Conservation (phyloP, 2,329 filamentous ascomycete species). For the Sarocladium brachiariae region DNA sequence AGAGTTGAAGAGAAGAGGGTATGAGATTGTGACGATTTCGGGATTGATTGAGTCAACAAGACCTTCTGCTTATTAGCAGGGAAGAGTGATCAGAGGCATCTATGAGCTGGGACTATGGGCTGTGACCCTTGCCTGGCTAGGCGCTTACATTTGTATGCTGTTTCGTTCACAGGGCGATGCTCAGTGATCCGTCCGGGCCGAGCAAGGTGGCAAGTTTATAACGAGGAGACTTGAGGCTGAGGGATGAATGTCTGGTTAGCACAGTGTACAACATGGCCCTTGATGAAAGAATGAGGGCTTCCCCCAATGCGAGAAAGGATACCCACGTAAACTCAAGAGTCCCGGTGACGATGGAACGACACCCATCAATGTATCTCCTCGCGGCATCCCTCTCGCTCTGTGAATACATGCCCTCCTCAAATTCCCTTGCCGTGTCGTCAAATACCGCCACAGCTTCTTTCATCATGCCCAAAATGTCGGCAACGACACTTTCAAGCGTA, state of each 20-base stretch:
- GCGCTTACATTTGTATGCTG: neutral
- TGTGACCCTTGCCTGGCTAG: neutral
- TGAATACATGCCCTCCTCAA: constrained; percentile 10
- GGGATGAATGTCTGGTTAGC: constrained; percentile 11
- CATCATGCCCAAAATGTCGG: constrained; percentile 18
- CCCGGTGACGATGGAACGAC: constrained; percentile 23
- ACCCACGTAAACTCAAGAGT: constrained; percentile 27
- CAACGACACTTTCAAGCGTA: constrained; percentile 18
- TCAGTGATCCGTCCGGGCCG: constrained; percentile 25
- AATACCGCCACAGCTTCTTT: constrained; percentile 17
- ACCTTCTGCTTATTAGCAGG: neutral
- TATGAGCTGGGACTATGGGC: too few relatives aligned
- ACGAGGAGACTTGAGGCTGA: constrained; percentile 25
- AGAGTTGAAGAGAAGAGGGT: constrained; percentile 62
- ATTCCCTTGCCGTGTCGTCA: constrained; percentile 17
- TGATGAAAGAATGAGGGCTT: neutral
- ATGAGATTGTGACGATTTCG: constrained; percentile 63
- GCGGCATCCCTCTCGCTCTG: constrained; percentile 13
- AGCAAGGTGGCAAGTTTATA: constrained; percentile 24
- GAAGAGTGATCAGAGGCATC: too few relatives aligned
- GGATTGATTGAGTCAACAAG: constrained; percentile 45
- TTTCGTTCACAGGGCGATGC: constrained; percentile 22
- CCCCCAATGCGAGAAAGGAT: neutral
- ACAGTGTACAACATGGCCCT: neutral
- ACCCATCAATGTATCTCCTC: constrained; percentile 23